Base-by-base conservation (phyloP, 2,329 filamentous ascomycete genomes). In the Hypoxylon sp. region DNA sequence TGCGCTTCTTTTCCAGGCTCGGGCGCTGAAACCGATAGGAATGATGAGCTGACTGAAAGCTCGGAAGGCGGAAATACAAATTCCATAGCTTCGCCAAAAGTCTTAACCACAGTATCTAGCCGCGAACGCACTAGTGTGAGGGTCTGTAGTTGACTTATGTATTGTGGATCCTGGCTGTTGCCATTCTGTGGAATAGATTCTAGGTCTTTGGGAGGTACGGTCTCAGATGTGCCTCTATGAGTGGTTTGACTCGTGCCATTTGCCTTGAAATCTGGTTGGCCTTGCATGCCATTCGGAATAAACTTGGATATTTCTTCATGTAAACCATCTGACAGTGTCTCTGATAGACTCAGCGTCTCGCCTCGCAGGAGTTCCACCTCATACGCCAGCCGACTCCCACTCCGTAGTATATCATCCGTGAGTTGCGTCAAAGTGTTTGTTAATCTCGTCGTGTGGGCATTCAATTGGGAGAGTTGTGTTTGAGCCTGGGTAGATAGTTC, bases 41-140 rank as follows among this genome's bases (percentile, higher is more conserved):
- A 94, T 0, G 92, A 94, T 0, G 93, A 95, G 50, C 91, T 88
- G 63, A 97, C 88, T 0, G 92, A 95, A 11, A 94, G 82, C 77
- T 97, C 94, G 0, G 93, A 97, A 0, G 95, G 94, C 0, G 95
- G 93, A 54, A 98, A 89, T 0, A 93, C 92, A 86, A 97, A 98
- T 74, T 97, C 92, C 93, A 98, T 97, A 33, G 96, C 95, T 74
- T 97, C 92, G 44, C 94, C 95, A 79, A 99, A 99, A 0, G 91
- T 92, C 79, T 93, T 92, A 76, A 98, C 94, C 24, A 98, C 94
- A 1, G 90, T 87, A 71, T 98, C 94, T 14, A 99, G 86, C n/a
- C 94, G 91, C 1, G 88, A 83, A 55, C 94, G 92, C 29, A 98
- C 94, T 46, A 92, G 87, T 3, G 92, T 93, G 39, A 99, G 85